These are phyloP conservation scores for Alternaria longipes DNA, from an alignment of 2,329 filamentous ascomycete species.

Conservation along the genomic window DNA sequence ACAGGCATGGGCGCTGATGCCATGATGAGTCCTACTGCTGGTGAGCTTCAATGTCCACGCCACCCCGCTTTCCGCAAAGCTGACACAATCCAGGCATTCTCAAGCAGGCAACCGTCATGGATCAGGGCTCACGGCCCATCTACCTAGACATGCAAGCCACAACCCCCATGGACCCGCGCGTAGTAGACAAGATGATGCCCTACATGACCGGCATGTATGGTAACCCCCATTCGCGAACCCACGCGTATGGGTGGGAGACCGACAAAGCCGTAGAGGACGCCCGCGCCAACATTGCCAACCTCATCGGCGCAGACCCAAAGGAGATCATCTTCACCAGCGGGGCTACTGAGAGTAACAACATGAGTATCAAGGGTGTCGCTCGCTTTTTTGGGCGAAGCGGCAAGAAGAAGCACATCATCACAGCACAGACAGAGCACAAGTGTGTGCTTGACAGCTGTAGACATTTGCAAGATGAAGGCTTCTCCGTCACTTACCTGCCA, in stretches of 20 bases:
- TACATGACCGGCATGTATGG: conserved; percentile 93
- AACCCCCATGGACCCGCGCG: conserved; percentile 91
- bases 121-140: conserved; percentile 90
- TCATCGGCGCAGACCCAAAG: conserved; percentile 95
- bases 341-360: conserved; percentile 98
- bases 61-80: conserved; percentile 12
- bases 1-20: conserved; percentile 68
- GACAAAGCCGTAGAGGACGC: conserved; percentile 93
- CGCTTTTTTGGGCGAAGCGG: conserved; percentile 91
- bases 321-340: conserved; percentile 99
- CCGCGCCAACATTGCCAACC: conserved; percentile 79
- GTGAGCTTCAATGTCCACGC: conserved; percentile 46
- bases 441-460: conserved; percentile 97
- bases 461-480: conserved; percentile 96
- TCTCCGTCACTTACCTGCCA: conserved; percentile 95
- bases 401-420: conserved; percentile 99
- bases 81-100: conserved; percentile 69
- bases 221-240: conserved; percentile 95
- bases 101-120: conserved; percentile 91
- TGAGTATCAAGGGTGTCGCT: conserved; percentile 98
- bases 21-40: conserved; percentile 83
- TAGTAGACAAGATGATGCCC: conserved; percentile 95
- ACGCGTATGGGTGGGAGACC: conserved; percentile 98
- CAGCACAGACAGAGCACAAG: conserved; percentile 97
- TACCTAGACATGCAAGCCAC: conserved; percentile 99